Evolutionary conservation across 352 stramenopile genomes (phyloP), one percentile per base, ranked within the genome.

Genomic region (Phytophthora vignae): DNA sequence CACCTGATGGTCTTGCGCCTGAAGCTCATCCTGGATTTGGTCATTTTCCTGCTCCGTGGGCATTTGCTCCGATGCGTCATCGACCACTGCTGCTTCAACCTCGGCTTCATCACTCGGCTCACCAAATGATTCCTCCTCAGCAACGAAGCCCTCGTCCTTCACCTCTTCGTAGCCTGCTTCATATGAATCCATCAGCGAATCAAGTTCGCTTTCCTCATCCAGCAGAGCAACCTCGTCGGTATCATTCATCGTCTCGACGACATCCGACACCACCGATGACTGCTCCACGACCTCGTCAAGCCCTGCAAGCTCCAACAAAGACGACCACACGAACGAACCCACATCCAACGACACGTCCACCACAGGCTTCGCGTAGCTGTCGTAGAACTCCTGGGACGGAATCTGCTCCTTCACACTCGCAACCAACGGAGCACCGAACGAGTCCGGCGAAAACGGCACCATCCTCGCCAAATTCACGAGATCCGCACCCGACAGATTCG

Each of bases 371-470:
- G 68, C 74, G 27, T 86, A 88, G 40, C 38, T 64, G 22, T 76
- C 57, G 40, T 82, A 84, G 21, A 73, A 71, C 14, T 74, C 57
- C 19, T 76, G 71, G 22, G 68, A 78, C 29, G 70, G 75, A 56
- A 79, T 53, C 27, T 83, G 69, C 15, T 76, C 67, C 57, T 82
- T 81, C 52, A 79, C 73, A 58, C 49, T 69, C 17, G 22, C 49
- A 52, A 84, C 62, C 77, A 70, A 84, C 27, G 77, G 67, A 4
- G 44, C 56, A 15, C 76, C 73, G 60, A 81, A 83, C 15, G 63
- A 70, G 22, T 70, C 64, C 11, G 78, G 79, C 15, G 81, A 87
- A 67, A 87, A 87, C 44, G 79, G 77, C 10, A 89, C 57, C 55
- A 87, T 50, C 53, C 67, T 73, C 38, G 53, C 54, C 29, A 89